Percentiles rank a stretch among this genome's conserved stretches.
phyloP scores from a whole-genome alignment of 306 rosid genomes.

The Rosa chinensis region DNA sequence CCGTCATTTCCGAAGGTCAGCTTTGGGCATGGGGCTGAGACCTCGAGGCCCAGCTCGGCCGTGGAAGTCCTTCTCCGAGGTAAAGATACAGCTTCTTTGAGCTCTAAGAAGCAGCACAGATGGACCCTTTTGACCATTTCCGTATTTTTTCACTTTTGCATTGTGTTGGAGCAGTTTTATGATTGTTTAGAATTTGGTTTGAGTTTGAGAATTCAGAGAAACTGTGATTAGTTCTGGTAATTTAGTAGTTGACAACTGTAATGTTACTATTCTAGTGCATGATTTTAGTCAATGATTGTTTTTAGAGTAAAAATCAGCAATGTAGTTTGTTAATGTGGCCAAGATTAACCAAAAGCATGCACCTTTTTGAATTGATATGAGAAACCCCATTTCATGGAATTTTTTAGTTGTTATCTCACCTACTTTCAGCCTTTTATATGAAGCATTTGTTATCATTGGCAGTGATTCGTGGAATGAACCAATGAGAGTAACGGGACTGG shows the following conservation, averaged over 20 bases:
- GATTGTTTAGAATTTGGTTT: background rate
- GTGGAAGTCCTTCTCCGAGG: slow-evolving; percentile 58
- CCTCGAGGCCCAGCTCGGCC: slow-evolving; percentile 83
- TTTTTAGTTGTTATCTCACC: background rate
- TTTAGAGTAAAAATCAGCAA: background rate
- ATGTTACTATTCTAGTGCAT: background rate
- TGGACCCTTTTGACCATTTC: slow-evolving; percentile 4
- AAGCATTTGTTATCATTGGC: slow-evolving; percentile 12
- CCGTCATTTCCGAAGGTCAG: slow-evolving; percentile 52
- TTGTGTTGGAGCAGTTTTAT: background rate
- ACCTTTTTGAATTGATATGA: background rate
- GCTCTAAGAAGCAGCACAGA: background rate
- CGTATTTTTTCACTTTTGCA: background rate
- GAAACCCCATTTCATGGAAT: background rate
- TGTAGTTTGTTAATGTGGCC: background rate
- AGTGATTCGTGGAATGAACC: slow-evolving; percentile 86
- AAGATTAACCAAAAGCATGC: background rate
- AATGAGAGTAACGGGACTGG: slow-evolving; percentile 52
- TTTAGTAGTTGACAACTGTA: background rate
- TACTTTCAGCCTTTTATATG: background rate
- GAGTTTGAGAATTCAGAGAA: background rate
- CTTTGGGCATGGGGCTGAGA: slow-evolving; percentile 96
- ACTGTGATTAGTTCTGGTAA: background rate
- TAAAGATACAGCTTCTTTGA: slow-evolving; percentile 14
- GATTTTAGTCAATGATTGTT: background rate